Conservation (phyloP, 495 filamentous ascomycete genomes). For the Aspergillus cavernicola region DNA sequence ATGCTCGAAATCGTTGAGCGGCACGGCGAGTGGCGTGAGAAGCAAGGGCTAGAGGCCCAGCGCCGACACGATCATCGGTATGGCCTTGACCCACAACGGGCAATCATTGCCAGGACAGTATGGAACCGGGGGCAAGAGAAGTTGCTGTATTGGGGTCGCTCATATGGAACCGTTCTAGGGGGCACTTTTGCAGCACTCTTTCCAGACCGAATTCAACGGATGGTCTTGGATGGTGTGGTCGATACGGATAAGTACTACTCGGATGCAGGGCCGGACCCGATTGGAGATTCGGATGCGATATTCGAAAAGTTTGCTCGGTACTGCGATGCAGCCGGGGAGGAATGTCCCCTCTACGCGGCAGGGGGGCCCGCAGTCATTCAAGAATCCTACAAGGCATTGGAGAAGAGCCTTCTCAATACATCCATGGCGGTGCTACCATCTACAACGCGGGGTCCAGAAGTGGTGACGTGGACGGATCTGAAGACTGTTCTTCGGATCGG, state of each 20-base stretch:
- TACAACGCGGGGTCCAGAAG: constrained; percentile 33
- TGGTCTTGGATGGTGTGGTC: constrained; percentile 53
- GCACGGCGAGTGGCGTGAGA: constrained; percentile 44
- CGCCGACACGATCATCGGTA: constrained; percentile 22
- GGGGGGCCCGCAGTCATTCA: constrained; percentile 38
- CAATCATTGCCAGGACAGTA: constrained; percentile 24
- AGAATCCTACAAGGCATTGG: constrained; percentile 34
- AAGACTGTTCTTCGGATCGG: constrained; percentile 28
- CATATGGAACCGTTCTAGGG: constrained; percentile 66
- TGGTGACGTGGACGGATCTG: constrained; percentile 43
- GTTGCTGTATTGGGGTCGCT: constrained; percentile 62
- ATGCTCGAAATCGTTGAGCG: constrained; percentile 51
- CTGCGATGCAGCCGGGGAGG: constrained; percentile 43
- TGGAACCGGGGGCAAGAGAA: constrained; percentile 40
- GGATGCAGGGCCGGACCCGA: constrained; percentile 36
- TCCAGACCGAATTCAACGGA: constrained; percentile 46
- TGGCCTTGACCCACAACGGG: constrained; percentile 27
- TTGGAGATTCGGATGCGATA: constrained; percentile 48
- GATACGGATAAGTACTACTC: constrained; percentile 46
- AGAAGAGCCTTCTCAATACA: constrained; percentile 36
- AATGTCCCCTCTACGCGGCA: constrained; percentile 41
- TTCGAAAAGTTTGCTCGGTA: constrained; percentile 44
- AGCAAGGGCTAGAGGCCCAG: constrained; percentile 29
- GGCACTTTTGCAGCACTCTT: constrained; percentile 53
- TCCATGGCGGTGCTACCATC: constrained; percentile 44